Base-by-base conservation (phyloP, 371 early-diverging fungal genomes). In the Mortierella sp. region DNA sequence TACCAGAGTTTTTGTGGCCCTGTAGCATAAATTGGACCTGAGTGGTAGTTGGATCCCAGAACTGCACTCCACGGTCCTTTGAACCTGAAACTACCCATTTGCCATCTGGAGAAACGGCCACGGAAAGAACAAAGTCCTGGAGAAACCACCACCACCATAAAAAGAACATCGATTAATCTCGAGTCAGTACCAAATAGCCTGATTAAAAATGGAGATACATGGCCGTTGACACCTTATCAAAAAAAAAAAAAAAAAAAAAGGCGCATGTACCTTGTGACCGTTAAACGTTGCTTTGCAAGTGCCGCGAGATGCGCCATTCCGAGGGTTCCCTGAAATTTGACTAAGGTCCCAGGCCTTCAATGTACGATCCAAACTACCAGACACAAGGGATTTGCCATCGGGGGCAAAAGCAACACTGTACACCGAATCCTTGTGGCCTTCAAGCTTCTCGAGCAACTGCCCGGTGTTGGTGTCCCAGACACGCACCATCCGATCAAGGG, bases 361-460 rank as follows among this genome's bases (percentile, higher is more conserved):
- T 21, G 97, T 94, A 82, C 94, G 94, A 84, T 98, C 98, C 68
- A 96, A 87, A 68, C 94, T 92, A 16, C 98, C 98, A 29, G 95
- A 95, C 28, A 97, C 91, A n/a, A 98, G 84, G n/a, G 91, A 83
- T 69, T 85, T 88, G 48, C 97, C 98, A 82, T 97, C 96, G 4
- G 96, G 92, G 64, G 94, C 90, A 71, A 98, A 96, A 6, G 97
- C 95, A 56, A 98, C 95, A 1, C 94, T 92, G 69, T 96, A 96
- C 9, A 98, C 97, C 61, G 94, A 93, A 80, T 97, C 96, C 69
- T 91, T 94, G 87, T 98, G 99, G 0, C 97, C 97, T 72, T 95
- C 94, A 63, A 98, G 87, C 44, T 93, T 87, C 74, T 95, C 94
- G 64, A 96, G 71, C 7, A 92, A 84, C 45, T 88, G 81, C 18